Conservation (phyloP, 1,284 basidiomycete genomes). For the Waitea zeae region DNA sequence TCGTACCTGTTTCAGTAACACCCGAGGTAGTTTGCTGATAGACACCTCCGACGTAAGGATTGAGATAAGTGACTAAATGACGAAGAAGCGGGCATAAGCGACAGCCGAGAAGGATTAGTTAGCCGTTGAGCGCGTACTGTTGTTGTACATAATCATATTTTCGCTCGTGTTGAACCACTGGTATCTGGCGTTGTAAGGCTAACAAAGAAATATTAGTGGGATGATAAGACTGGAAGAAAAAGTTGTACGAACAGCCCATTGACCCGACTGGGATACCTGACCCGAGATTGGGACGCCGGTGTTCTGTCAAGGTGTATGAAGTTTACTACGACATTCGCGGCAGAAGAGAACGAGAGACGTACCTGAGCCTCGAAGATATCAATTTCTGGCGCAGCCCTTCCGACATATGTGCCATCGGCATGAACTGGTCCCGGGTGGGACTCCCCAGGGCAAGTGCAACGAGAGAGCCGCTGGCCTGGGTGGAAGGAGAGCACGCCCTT, state of each 20-base stretch:
- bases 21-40: slow-evolving; percentile 20
- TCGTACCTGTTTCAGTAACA: slow-evolving; percentile 2
- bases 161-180: slow-evolving; percentile 3
- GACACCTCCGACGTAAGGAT: slow-evolving; percentile 24
- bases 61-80: slow-evolving; percentile 18
- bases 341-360: slow-evolving; percentile 10
- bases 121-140: no score
- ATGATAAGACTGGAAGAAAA: background rate
- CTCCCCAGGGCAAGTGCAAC: slow-evolving; percentile 71
- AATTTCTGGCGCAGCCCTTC: slow-evolving; percentile 78
- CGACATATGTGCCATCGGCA: slow-evolving; percentile 41
- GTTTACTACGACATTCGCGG: background rate
- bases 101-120: no score
- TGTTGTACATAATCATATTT: slow-evolving; percentile 20
- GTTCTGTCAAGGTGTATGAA: background rate
- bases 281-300: slow-evolving; percentile 3
- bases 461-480: slow-evolving; percentile 63
- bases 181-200: slow-evolving; percentile 8
- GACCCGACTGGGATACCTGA: slow-evolving; percentile 11
- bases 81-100: no score
- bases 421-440: slow-evolving; percentile 68
- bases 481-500: slow-evolving; percentile 37
- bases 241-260: slow-evolving; percentile 7
- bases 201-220: background rate
- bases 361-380: slow-evolving; percentile 66